Base-by-base conservation (phyloP, 2,329 filamentous ascomycete genomes). In the Sporothrix pseudoabietina region DNA sequence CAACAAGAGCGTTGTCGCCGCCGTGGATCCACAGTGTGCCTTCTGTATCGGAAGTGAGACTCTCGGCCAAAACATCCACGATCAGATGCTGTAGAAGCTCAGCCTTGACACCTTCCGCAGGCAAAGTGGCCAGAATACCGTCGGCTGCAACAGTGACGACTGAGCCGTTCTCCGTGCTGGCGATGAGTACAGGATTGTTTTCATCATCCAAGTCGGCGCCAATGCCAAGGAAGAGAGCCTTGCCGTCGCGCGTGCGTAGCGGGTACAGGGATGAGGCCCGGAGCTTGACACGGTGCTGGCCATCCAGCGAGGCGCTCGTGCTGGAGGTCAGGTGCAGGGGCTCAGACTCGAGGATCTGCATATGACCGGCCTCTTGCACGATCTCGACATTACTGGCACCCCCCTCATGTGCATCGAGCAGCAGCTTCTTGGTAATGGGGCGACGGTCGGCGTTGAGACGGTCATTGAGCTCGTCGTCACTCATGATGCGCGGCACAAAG, bases 401-500 rank as follows among this genome's bases (percentile, higher is more conserved):
- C 3, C 41, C 35, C 12, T 26, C 35, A 2, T 12, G 6, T 6
- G 14, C 32, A 9, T 26, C 65, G 7, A 71, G 70, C 14, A 52
- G 19, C 30, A 76, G 68, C 26, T 71, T 30, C 32, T 71, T 73
- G 16, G 71, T 59, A 54, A 78, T 72, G 35, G 71, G 12, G 9
- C 77, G 74, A 16, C 74, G 76, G 22, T 69, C 59, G 1, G 77
- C 74, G 49, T 78, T 78, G 72, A 76, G 73, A 6, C 75, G 72
- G 22, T 71, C 68, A 49, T 78, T 78, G 69, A 72, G 69, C 14
- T 72, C 71, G 10, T 54, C 69, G 66, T 75, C 72, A 7, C 54
- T 72, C 10, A 74, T 47, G 19, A 77, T 69, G 10, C 81, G 77
- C 9, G 80, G 79, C 35, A 82, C 78, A 22, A 78, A 52, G 5